Evolutionary conservation across 495 filamentous ascomycete genomes (phyloP), one percentile per base, ranked within the genome.

Genomic region (Collariella sp.): DNA sequence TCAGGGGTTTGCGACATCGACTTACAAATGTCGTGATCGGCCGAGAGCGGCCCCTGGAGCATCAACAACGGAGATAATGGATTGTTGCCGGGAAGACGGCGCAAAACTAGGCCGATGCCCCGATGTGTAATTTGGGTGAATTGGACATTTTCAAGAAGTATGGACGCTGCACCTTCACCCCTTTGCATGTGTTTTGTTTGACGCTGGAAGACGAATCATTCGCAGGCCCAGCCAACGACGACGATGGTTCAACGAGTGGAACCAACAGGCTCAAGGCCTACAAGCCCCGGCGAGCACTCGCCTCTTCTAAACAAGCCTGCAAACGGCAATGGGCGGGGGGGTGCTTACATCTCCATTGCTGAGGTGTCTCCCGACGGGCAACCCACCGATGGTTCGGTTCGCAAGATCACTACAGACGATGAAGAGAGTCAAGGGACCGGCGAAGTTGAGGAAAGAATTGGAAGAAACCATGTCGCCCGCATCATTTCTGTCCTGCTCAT

Each of bases 401-500:
- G 31, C 18, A 61, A 58, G 16, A 33, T 13, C n/a, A 43, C 33
- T 1, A 19, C 19, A 0, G 57, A 55, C 11, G 63, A 66, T 16
- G 61, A 64, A 16, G 56, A 52, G 24, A 57, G 50, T 12, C 18
- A 56, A 33, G 50, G 24, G 0, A 11, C 20, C 3, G 61, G 43
- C 11, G 56, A 55, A 23, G 11, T 40, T 6, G 49, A 52, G 9
- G 52, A 56, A 3, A 33, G 20, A n/a, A 36, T 43, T 10, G 41
- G 36, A 7, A 38, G 38, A 10, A 5, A 31, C 16, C 54, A 56
- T 19, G 53, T 63, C 5, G 56, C 43, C 18, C 55, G 26, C 29
- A 62, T 68, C 46, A 66, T 68, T 19, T 57, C 50, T 0, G 59
- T 66, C n/a, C 46, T 68, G 34, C 51, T 68, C 26, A 65, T 68